Evolutionary conservation across 768 basidiomycete species (phyloP).

Genomic region (Trametes cinnabarina): DNA sequence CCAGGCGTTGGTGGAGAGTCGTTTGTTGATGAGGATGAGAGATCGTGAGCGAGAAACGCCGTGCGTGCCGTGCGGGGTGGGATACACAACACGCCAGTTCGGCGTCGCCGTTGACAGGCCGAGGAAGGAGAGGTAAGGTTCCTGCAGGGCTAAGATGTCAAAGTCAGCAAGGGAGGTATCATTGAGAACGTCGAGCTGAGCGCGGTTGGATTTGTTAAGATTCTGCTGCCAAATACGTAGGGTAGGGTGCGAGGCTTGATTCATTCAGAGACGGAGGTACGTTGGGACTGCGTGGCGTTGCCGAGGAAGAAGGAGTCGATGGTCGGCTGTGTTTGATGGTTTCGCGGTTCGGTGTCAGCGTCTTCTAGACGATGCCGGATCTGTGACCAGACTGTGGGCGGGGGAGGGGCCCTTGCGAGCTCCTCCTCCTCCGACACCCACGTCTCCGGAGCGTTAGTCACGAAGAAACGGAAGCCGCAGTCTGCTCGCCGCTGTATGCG

Average conservation of each 20-base stretch:
- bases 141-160: conserved; percentile 39
- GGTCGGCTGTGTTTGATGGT: neutral
- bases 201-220: conserved; percentile 23
- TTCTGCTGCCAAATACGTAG: conserved; percentile 32
- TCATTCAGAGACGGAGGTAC: neutral
- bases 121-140: conserved; percentile 34
- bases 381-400: conserved; percentile 9
- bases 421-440: conserved; percentile 8
- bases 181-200: conserved; percentile 23
- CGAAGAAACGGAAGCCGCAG: conserved; percentile 11
- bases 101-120: conserved; percentile 14
- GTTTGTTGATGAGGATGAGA: conserved; percentile 13
- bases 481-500: neutral
- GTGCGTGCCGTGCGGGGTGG: conserved; percentile 18
- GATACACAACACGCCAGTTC: conserved; percentile 28
- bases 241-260: neutral
- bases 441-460: neutral
- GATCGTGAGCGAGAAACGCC: neutral
- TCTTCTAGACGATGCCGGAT: neutral
- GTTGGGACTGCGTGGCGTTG: too few species aligned
- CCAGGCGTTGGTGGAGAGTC: conserved; percentile 18
- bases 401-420: neutral
- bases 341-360: neutral
- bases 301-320: neutral
- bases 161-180: conserved; percentile 7